A percentile compares a stretch with the other conserved stretches of the same genome.
phyloP scores from a whole-genome alignment of 495 filamentous ascomycete genomes.

The Daldinia childiae region DNA sequence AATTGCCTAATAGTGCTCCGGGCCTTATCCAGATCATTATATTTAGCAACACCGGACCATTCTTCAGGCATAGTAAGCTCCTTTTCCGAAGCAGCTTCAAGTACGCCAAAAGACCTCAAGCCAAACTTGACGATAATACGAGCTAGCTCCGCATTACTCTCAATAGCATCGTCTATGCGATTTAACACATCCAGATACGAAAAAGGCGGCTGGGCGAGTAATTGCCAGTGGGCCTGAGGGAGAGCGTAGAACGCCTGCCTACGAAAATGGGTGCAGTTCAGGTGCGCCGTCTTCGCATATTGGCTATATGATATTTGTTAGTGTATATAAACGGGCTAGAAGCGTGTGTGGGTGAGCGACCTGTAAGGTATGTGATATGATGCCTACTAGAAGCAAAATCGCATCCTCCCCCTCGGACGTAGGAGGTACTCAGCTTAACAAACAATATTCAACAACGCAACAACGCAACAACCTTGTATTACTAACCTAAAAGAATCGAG shows the following conservation, averaged over 20 bases:
- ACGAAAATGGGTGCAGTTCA: constrained; percentile 86
- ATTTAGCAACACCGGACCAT: constrained; percentile 73
- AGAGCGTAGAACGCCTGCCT: constrained; percentile 91
- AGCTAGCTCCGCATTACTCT: constrained; percentile 84
- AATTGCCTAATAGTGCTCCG: constrained; percentile 90
- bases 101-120: constrained; percentile 70
- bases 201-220: constrained; percentile 83
- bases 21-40: constrained; percentile 85
- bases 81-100: constrained; percentile 19
- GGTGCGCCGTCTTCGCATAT: constrained; percentile 84
- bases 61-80: constrained; percentile 51
- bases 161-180: constrained; percentile 86
- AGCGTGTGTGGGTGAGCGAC: constrained; percentile 16
- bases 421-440: constrained; percentile 19
- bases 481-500: constrained; percentile 89
- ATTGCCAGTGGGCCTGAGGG: constrained; percentile 80
- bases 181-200: constrained; percentile 79
- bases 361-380: constrained; percentile 20
- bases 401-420: constrained; percentile 24
- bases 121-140: constrained; percentile 75
- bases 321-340: constrained; percentile 12
- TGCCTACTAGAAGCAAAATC: constrained; percentile 37
- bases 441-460: constrained; percentile 23
- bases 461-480: constrained; percentile 37
- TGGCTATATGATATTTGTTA: constrained; percentile 62